phyloP scores from a whole-genome alignment of 2,329 filamentous ascomycete species.

The Didymella sp. region DNA sequence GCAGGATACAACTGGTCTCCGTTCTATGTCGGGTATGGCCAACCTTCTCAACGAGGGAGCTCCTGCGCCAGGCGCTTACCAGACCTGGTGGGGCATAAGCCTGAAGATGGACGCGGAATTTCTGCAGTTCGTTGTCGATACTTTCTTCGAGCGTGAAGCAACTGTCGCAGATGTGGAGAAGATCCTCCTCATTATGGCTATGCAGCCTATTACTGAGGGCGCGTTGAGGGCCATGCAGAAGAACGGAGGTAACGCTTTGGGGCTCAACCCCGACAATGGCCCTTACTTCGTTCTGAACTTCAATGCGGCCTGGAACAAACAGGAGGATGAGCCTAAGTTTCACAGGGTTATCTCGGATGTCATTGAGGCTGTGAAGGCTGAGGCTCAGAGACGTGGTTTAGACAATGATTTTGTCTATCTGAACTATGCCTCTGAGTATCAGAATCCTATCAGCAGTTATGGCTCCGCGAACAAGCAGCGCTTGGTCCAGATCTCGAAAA shows the following conservation, averaged over 20 bases:
- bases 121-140: conserved; percentile 19
- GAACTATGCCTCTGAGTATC: conserved; percentile 39
- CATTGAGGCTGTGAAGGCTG: conserved; percentile 10
- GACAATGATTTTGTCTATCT: conserved; percentile 25
- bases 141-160: conserved; percentile 24
- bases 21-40: conserved; percentile 29
- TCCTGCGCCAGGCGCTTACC: conserved; percentile 7
- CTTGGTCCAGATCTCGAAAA: conserved; percentile 41
- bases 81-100: conserved; percentile 33
- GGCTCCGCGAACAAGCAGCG: conserved; percentile 36
- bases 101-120: conserved; percentile 28
- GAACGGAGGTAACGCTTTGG: conserved; percentile 37
- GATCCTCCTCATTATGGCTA: conserved; percentile 25
- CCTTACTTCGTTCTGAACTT: conserved; percentile 28
- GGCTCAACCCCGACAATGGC: conserved; percentile 24
- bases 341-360: conserved; percentile 16
- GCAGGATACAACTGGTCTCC: conserved; percentile 34
- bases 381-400: conserved; percentile 14
- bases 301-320: conserved; percentile 18
- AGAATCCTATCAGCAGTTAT: conserved; percentile 53
- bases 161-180: conserved; percentile 24
- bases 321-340: conserved; percentile 20
- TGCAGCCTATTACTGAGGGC: conserved; percentile 25
- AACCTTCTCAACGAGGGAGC: conserved; percentile 22
- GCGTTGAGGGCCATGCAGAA: conserved; percentile 22